These are phyloP conservation scores for Naumovozyma baii DNA, from an alignment of 805 yeast species.

Conservation along the genomic window DNA sequence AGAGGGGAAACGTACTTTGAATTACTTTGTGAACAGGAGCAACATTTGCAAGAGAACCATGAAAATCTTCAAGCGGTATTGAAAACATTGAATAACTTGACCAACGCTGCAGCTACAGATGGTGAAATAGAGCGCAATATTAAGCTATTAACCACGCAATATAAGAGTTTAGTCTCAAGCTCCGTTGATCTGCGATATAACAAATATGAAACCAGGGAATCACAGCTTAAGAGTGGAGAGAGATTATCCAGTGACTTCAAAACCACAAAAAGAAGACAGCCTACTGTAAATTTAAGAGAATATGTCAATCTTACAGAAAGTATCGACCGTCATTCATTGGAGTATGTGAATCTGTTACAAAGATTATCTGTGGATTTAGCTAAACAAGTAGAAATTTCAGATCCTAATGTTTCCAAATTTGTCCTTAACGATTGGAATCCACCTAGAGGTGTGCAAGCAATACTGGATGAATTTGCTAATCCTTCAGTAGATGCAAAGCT, in stretches of 20 bases:
- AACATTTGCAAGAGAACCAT: slow-evolving; percentile 15
- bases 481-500: slow-evolving; percentile 8
- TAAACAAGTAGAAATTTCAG: slow-evolving; percentile 18
- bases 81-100: slow-evolving; percentile 7
- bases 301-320: slow-evolving; percentile 13
- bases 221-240: slow-evolving; percentile 6
- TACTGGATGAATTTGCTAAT: slow-evolving; percentile 14
- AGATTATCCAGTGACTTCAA: slow-evolving; percentile 1
- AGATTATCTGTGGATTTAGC: slow-evolving; percentile 23
- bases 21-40: slow-evolving; percentile 21
- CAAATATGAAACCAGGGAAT: slow-evolving; percentile 17
- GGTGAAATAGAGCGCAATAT: slow-evolving; percentile 9
- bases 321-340: slow-evolving; percentile 14
- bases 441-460: slow-evolving; percentile 11
- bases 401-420: slow-evolving; percentile 12
- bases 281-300: slow-evolving; percentile 8
- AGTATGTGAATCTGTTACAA: slow-evolving; percentile 19
- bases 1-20: slow-evolving; percentile 16
- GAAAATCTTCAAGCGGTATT: slow-evolving; percentile 11
- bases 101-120: slow-evolving; percentile 11
- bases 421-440: slow-evolving; percentile 19
- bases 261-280: slow-evolving; percentile 3
- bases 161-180: slow-evolving; percentile 7
- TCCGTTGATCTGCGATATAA: slow-evolving; percentile 14
- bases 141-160: slow-evolving; percentile 8